Evolutionary conservation across 257 asterid genomes (phyloP).

Genomic region (Solanum peruvianum): DNA sequence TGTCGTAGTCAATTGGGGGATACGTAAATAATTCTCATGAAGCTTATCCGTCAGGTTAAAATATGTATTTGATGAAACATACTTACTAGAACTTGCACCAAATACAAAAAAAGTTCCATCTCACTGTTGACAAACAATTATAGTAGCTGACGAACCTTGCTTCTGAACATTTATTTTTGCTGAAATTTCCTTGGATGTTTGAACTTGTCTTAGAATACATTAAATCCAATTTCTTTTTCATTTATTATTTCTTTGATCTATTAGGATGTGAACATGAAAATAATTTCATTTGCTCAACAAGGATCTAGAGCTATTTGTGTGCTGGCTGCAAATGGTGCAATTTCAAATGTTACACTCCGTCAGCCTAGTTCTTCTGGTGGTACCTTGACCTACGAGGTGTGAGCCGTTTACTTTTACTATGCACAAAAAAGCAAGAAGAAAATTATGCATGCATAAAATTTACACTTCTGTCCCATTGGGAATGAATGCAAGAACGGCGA

Average conservation of each 20-base stretch:
- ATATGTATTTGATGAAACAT: background rate
- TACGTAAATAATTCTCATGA: background rate
- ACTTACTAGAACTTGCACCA: background rate
- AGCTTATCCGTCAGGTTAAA: background rate
- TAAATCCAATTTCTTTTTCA: background rate
- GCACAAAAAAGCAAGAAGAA: background rate
- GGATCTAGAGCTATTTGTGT: conserved; percentile 78
- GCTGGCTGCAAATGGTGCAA: conserved; percentile 74
- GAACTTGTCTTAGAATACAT: background rate
- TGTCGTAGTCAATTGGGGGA: background rate
- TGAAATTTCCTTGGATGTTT: background rate
- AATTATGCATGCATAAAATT: background rate
- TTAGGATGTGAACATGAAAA: conserved; percentile 83
- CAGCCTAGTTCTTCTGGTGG: conserved; percentile 93
- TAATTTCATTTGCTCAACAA: conserved; percentile 81
- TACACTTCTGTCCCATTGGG: background rate
- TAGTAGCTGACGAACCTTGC: background rate
- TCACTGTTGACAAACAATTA: background rate
- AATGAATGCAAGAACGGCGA: background rate
- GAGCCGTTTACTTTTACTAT: background rate
- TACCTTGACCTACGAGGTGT: conserved; percentile 86
- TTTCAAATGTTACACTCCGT: conserved; percentile 80
- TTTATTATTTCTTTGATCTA: background rate
- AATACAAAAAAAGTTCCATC: background rate
- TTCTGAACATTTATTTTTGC: background rate